phyloP scores from a whole-genome alignment of 306 rosid genomes.

The Lotus japonicus region DNA sequence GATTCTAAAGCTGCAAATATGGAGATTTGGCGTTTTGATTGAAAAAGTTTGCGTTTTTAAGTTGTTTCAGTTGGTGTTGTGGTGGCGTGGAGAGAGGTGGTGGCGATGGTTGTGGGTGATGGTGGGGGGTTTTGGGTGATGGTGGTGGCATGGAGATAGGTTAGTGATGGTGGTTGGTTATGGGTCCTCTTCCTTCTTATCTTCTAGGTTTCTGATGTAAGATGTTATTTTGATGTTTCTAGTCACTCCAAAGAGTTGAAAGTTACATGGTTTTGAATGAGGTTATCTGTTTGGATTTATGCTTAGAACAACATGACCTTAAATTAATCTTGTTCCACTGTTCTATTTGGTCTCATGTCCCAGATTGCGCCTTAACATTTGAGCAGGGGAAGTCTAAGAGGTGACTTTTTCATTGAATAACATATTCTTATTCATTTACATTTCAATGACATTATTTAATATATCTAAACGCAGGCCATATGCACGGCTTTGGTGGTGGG shows the following conservation, averaged over 20 bases:
- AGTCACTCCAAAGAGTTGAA: not conserved
- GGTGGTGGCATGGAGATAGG: too few relatives aligned
- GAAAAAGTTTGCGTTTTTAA: too few relatives aligned
- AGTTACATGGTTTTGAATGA: not conserved
- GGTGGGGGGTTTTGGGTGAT: too few relatives aligned
- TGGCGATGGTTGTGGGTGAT: too few relatives aligned
- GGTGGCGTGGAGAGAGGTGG: too few relatives aligned
- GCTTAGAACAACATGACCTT: too few relatives aligned
- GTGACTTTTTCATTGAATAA: constrained; percentile 29
- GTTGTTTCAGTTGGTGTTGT: too few relatives aligned
- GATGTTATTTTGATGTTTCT: constrained; percentile 6
- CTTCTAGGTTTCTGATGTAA: too few relatives aligned
- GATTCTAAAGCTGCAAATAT: too few relatives aligned
- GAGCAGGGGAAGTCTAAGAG: constrained; percentile 80
- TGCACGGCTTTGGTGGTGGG: constrained; percentile 97
- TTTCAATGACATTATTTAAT: not conserved
- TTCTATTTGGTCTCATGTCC: constrained; percentile 45
- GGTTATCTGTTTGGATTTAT: constrained; percentile 1
- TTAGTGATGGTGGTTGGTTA: too few relatives aligned
- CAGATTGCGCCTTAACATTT: constrained; percentile 62
- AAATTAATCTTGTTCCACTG: not conserved
- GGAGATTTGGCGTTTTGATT: too few relatives aligned
- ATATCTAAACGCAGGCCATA: constrained; percentile 53
- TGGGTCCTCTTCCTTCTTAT: too few relatives aligned
- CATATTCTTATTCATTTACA: constrained; percentile 6